Evolutionary conservation across 306 rosid genomes (phyloP), one percentile per base, ranked within the genome.

Genomic region (Cucurbita argyrosperma): DNA sequence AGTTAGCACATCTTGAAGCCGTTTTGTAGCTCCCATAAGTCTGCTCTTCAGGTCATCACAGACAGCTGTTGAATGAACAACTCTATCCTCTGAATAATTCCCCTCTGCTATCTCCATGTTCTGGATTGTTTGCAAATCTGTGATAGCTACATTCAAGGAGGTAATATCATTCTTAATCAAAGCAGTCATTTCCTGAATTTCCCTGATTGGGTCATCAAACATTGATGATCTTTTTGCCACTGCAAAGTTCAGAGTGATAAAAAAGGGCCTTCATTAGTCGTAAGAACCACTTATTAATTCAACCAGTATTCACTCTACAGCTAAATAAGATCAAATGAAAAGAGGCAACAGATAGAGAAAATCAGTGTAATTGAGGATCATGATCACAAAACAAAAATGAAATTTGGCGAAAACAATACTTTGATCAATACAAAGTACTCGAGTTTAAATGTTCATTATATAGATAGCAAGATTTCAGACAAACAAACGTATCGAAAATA

Each of bases 151-250:
- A 77, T 90, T 89, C 83, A 93, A 79, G 37, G 96, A 35, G n/a
- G 96, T 93, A 51, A 93, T 90, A 43, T 93, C 98, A 52, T 90
- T 90, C 88, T 93, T 93, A 63, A 93, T 73, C 80, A 90, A 49
- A 58, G 47, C 82, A 10, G 98, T 93, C 51, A 93, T 37, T 57
- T 93, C 97, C 76, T 90, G 98, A 55, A 93, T 90, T 74, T 93
- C 94, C 84, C 84, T 46, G 1, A 79, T 83, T 10, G 98, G 98
- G 78, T 93, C 97, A 51, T 90, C 85, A 50, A 93, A 93, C 93
- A 93, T 89, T 0, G 98, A 89, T 11, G 96, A 89, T 77, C 87
- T 89, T 86, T 89, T 93, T 12, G 96, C 90, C 89, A 93, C 96
- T 91, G 86, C 81, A 82, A 21, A 72, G 71, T 30, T 72, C 45